phyloP scores from a whole-genome alignment of 1,284 basidiomycete genomes.

The Cutaneotrichosporon sp. region DNA sequence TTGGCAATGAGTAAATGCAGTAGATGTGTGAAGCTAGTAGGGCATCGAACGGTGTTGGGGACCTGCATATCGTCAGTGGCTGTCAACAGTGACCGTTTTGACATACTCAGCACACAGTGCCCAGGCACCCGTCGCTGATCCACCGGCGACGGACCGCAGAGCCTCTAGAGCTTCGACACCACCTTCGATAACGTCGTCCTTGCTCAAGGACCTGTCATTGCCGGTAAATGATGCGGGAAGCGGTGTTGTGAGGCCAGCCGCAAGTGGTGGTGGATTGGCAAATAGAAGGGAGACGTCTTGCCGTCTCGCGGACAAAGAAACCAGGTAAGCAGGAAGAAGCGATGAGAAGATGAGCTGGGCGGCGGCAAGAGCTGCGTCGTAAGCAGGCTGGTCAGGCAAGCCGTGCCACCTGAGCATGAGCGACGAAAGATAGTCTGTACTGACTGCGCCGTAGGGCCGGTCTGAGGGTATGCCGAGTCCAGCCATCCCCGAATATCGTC shows the following conservation, averaged over 20 bases:
- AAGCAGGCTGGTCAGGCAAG: slow-evolving; percentile 32
- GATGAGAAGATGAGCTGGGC: slow-evolving; percentile 32
- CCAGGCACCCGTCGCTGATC: slow-evolving; percentile 21
- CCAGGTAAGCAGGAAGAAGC: slow-evolving; percentile 31
- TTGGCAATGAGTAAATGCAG: slow-evolving; percentile 28
- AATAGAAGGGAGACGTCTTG: slow-evolving; percentile 19
- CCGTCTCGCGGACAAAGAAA: slow-evolving; percentile 9
- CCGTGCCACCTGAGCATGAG: slow-evolving; percentile 3
- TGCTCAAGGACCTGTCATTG: slow-evolving; percentile 26
- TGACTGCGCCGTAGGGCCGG: slow-evolving; percentile 27
- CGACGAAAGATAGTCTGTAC: background rate
- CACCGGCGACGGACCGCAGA: slow-evolving; percentile 15
- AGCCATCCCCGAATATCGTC: slow-evolving; percentile 38
- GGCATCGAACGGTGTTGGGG: slow-evolving; percentile 43
- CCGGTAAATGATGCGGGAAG: slow-evolving; percentile 40
- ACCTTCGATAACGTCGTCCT: slow-evolving; percentile 16
- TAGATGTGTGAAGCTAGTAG: slow-evolving; percentile 43
- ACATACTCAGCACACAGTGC: slow-evolving; percentile 35
- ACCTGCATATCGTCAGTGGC: slow-evolving; percentile 16
- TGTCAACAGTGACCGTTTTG: too few relatives aligned
- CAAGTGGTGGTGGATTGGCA: slow-evolving; percentile 31
- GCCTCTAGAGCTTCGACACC: slow-evolving; percentile 31
- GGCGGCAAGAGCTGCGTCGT: slow-evolving; percentile 36
- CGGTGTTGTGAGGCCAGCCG: slow-evolving; percentile 37
- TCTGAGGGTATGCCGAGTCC: slow-evolving; percentile 28